Conservation (phyloP, 163 green algal genomes). For the Chlorella variabilis region DNA sequence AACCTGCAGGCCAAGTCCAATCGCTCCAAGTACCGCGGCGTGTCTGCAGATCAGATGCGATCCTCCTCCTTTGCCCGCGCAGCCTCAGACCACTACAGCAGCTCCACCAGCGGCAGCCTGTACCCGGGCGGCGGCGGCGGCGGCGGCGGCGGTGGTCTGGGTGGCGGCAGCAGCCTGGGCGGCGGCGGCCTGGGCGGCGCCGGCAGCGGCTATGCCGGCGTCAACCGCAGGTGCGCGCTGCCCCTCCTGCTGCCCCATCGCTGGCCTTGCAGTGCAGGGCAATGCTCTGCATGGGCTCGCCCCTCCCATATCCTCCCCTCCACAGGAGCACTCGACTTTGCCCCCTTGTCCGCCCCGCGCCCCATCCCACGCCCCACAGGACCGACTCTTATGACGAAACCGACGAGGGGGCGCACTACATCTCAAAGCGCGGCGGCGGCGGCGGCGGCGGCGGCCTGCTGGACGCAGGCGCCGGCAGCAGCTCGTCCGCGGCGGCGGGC, state of each 20-base stretch:
- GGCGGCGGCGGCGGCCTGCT: not conserved
- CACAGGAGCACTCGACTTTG: too few species aligned
- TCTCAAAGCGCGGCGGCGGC: slow-evolving; percentile 19
- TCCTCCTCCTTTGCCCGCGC: slow-evolving; percentile 33
- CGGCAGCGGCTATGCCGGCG: not conserved
- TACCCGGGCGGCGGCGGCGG: not conserved
- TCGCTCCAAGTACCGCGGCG: slow-evolving; percentile 80
- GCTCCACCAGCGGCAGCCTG: slow-evolving; percentile 17
- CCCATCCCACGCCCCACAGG: too few species aligned
- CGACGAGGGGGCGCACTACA: slow-evolving; percentile 30
- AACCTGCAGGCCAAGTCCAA: slow-evolving; percentile 54
- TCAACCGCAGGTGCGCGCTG: slow-evolving; percentile 21
- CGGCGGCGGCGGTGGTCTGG: slow-evolving; percentile 12
- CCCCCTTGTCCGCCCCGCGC: too few species aligned
- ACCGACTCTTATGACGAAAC: slow-evolving; percentile 23
- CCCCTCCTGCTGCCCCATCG: not conserved
- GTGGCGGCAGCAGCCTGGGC: not conserved
- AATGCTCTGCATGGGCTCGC: too few species aligned
- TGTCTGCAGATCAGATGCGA: slow-evolving; percentile 70
- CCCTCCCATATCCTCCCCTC: too few species aligned
- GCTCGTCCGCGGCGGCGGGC: slow-evolving; percentile 20
- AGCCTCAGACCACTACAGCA: slow-evolving; percentile 26
- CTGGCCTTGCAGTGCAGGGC: too few species aligned
- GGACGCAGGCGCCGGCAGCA: too few species aligned
- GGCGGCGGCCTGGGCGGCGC: not conserved